Evolutionary conservation across 2,329 filamentous ascomycete genomes (phyloP), one percentile per base, ranked within the genome.

Genomic region (Beauveria bassiana): DNA sequence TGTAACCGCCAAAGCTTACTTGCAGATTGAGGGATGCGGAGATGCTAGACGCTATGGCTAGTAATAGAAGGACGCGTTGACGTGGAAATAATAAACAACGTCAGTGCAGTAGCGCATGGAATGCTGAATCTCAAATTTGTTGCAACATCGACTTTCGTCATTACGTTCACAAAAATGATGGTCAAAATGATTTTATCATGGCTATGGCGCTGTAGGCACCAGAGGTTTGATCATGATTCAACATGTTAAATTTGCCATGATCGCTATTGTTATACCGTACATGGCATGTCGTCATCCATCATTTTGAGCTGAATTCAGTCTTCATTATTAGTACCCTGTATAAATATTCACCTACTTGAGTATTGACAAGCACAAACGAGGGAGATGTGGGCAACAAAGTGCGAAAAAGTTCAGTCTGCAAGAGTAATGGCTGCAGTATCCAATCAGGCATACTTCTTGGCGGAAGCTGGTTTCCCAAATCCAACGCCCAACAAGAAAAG

Each of bases 401-500:
- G 34, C 12, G 34, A 34, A 14, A 14, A 38, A 38, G 0, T 14
- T 14, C 5, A 38, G 34, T 38, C 12, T 38, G 34, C 12, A 14
- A 34, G 31, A 45, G 8, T n/a, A 10, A 12, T 46, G 18, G 9
- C 14, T 22, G 4, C 5, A 28, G 6, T 6, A 38, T 12, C 43
- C 52, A n/a, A n/a, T 42, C 22, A 55, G 5, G 18, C 16, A 20
- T 43, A 49, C 58, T 63, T 65, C 50, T 55, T 62, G 10, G 45
- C 56, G 6, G 20, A 24, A 5, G 22, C 53, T 34, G 47, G 42
- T 9, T 50, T 49, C 10, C 43, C 43, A 43, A 65, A 65, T 1
- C 66, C 65, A 47, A 64, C 55, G 1, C 64, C 64, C 38, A 65
- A 20, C 20, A 66, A 42, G 58, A 67, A 66, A 16, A 64, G 53